A percentile compares a stretch with the other conserved stretches of the same genome.
Conservation (phyloP, 768 basidiomycete species). For the Chalciporus pseudorubinellus region DNA sequence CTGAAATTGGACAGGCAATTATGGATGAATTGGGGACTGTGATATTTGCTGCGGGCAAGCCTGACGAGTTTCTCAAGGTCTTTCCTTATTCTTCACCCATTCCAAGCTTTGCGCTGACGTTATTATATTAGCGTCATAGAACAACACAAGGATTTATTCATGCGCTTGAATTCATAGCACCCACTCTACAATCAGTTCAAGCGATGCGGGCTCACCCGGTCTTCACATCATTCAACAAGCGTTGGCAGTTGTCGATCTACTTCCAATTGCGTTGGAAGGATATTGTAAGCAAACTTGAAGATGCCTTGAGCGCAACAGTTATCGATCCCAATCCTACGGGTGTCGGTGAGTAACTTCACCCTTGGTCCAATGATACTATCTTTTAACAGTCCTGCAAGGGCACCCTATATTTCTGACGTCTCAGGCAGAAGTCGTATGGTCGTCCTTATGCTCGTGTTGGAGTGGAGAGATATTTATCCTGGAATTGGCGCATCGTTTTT, state of each 20-base stretch:
- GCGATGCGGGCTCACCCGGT: constrained; percentile 71
- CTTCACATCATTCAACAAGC: constrained; percentile 69
- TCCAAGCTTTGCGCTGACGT: not conserved
- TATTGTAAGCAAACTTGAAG: constrained; percentile 76
- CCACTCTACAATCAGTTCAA: constrained; percentile 66
- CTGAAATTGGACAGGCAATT: constrained; percentile 74
- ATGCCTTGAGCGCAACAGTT: constrained; percentile 45
- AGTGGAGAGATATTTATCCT: constrained; percentile 81
- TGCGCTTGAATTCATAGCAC: constrained; percentile 79
- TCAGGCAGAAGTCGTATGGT: constrained; percentile 69
- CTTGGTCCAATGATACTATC: not conserved
- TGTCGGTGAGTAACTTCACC: constrained; percentile 37
- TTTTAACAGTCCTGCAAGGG: constrained; percentile 15
- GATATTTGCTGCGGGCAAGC: constrained; percentile 90
- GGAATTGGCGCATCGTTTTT: constrained; percentile 81
- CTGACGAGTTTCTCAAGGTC: constrained; percentile 87
- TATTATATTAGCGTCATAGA: constrained; percentile 66
- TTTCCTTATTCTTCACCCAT: constrained; percentile 15
- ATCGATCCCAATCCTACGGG: constrained; percentile 37
- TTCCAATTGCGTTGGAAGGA: constrained; percentile 98
- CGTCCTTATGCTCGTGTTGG: constrained; percentile 81
- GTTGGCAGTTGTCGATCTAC: constrained; percentile 97
- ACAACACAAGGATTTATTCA: constrained; percentile 80
- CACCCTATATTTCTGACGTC: constrained; percentile 47
- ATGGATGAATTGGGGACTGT: constrained; percentile 79